Base-by-base conservation (phyloP, 2,329 filamentous ascomycete species). In the Stachybotrys chlorohalonatus region DNA sequence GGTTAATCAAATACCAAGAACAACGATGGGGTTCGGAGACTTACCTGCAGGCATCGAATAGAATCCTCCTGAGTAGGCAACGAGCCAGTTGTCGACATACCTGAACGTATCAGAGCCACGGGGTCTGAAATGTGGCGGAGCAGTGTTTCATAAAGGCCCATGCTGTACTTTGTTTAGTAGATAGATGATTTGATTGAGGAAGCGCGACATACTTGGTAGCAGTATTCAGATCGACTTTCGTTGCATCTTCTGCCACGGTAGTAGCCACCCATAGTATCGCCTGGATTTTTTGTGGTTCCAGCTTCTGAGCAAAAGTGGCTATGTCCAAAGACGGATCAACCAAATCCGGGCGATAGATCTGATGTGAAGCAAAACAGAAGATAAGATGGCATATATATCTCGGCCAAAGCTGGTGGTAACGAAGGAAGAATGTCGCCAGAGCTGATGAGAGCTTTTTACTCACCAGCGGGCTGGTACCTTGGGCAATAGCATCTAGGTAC, bases 391-490 rank as follows among this genome's bases (percentile, higher is more conserved):
- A 77, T 39, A 90, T 68, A 57, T 85, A 89, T 52, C 72, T 73
- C n/a, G 76, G 73, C 87, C 89, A 93, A 6, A 80, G 73, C 11
- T 77, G 72, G 11, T 87, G 82, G 57, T 88, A 87, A 55, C 86
- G 86, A 36, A 89, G 76, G 63, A 89, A 91, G 64, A 86, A 90
- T 17, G 86, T 86, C 15, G 87, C 85, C 7, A 93, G 72, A 7
- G 87, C 87, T n/a, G 87, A 86, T 59, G 86, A 88, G 30, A 93
- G 76, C 70, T 94, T 94, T 60, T 83, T 83, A 17, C 82, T 75
- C 7, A 90, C 86, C 53, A 90, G 75, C 4, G 78, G 72, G 3
- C 80, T 79, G 6, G 78, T 77, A 1, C 74, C 75, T 52, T 77
- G 74, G 11, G 70, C 67, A 11, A 85, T 66, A 9, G 81, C 79